These are phyloP conservation scores for Ascochyta viciae-villosae DNA, from an alignment of 2,329 filamentous ascomycete genomes.

Conservation along the genomic window DNA sequence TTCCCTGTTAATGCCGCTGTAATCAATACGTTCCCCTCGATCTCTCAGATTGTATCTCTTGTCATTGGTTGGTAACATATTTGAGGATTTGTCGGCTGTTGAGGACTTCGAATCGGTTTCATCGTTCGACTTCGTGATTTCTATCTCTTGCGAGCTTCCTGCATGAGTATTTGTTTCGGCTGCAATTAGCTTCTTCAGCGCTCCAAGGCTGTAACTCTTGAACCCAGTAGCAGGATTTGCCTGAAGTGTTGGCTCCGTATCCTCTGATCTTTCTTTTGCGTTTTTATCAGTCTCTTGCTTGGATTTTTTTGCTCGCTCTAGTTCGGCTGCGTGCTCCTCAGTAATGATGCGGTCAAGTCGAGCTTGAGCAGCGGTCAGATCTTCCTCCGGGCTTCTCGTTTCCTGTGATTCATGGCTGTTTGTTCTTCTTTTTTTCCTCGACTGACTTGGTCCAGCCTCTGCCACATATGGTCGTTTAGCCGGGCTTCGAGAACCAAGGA, in stretches of 20 bases:
- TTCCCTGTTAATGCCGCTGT: background rate
- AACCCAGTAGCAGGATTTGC: background rate
- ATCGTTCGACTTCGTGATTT: background rate
- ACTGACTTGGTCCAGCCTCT: background rate
- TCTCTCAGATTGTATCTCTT: background rate
- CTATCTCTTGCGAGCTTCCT: background rate
- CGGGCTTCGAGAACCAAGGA: background rate
- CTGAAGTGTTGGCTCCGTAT: no score
- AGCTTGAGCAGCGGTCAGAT: background rate
- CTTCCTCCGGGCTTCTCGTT: background rate
- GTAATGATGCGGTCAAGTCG: background rate
- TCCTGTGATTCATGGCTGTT: no score
- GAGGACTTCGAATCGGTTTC: background rate
- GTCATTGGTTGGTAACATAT: background rate
- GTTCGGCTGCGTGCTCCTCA: background rate
- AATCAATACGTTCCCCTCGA: background rate
- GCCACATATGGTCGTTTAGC: background rate
- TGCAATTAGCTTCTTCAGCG: background rate
- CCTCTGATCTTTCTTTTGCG: background rate
- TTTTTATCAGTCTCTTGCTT: background rate
- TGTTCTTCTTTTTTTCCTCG: background rate
- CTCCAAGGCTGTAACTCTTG: background rate
- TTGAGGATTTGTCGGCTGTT: background rate
- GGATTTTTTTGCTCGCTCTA: background rate
- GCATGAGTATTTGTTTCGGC: background rate